These are phyloP conservation scores for Neurospora sp. DNA, from an alignment of 2,329 filamentous ascomycete species.

Conservation along the genomic window DNA sequence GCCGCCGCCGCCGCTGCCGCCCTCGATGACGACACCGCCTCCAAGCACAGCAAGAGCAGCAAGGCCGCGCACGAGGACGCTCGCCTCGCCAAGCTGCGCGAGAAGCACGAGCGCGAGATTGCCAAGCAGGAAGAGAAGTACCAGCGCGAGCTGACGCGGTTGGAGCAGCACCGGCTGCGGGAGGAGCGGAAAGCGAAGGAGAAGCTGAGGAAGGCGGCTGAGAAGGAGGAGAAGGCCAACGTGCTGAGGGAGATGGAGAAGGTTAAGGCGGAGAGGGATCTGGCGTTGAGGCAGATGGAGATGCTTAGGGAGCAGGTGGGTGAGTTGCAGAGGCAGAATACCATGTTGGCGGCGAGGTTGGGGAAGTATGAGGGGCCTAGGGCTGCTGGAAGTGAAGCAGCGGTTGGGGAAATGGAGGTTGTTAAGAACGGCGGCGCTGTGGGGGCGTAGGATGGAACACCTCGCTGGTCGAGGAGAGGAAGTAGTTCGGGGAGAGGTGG, in stretches of 20 bases:
- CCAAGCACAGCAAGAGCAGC: constrained; percentile 25
- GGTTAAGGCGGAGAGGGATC: constrained; percentile 39
- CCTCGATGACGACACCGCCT: not conserved
- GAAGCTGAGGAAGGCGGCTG: constrained; percentile 38
- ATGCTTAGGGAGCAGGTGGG: constrained; percentile 46
- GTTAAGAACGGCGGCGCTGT: not conserved
- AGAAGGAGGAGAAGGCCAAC: constrained; percentile 43
- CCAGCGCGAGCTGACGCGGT: constrained; percentile 51
- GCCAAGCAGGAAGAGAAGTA: constrained; percentile 60
- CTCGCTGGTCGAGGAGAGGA: not conserved
- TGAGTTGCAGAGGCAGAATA: constrained; percentile 51
- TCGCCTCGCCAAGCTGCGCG: constrained; percentile 45
- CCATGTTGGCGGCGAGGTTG: constrained; percentile 43
- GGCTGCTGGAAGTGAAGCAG: constrained; percentile 12
- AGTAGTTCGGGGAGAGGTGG: not conserved
- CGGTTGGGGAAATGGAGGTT: not conserved
- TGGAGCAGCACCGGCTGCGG: constrained; percentile 52
- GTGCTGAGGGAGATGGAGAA: constrained; percentile 44
- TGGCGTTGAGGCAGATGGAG: constrained; percentile 42
- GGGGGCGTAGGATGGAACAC: not conserved
- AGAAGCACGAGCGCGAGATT: constrained; percentile 53
- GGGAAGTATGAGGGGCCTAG: constrained; percentile 27
- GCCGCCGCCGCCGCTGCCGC: not conserved
- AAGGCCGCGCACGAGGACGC: constrained; percentile 34
- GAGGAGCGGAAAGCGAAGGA: constrained; percentile 50